Conservation (phyloP, 345 rosid species). For the Physaria fendleri region DNA sequence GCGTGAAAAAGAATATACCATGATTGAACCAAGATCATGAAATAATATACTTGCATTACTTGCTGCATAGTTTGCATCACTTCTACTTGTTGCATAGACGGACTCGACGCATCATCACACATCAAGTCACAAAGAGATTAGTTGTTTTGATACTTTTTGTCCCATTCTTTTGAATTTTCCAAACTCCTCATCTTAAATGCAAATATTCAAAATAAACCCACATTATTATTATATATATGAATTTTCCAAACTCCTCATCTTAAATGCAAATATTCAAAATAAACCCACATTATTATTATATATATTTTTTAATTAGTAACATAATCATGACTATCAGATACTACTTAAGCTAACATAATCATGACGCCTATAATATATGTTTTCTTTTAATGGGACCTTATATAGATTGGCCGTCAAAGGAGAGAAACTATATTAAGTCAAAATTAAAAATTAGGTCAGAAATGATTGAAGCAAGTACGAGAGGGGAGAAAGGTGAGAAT, state of each 20-base stretch:
- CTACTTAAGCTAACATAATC: not conserved
- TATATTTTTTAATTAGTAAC: too few relatives aligned
- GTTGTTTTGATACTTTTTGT: conserved; percentile 9
- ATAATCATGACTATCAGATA: too few relatives aligned
- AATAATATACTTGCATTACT: conserved; percentile 16
- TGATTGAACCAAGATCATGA: conserved; percentile 12
- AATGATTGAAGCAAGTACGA: too few relatives aligned
- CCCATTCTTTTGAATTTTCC: conserved; percentile 1
- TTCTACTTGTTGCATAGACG: not conserved
- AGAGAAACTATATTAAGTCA: conserved; percentile 12
- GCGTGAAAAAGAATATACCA: conserved; percentile 2
- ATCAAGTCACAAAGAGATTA: not conserved
- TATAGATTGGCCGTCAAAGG: conserved; percentile 14
- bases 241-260: not conserved
- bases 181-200: not conserved
- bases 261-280: not conserved
- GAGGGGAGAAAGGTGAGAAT: conserved; percentile 12
- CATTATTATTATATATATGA: too few relatives aligned
- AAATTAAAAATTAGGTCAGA: conserved; percentile 21
- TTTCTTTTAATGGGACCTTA: conserved; percentile 16
- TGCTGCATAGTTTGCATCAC: not conserved
- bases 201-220: not conserved
- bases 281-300: not conserved
- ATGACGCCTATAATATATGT: not conserved
- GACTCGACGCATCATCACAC: not conserved